These are phyloP conservation scores for Ehretia macrophylla DNA, from an alignment of 257 asterid genomes.

Conservation along the genomic window DNA sequence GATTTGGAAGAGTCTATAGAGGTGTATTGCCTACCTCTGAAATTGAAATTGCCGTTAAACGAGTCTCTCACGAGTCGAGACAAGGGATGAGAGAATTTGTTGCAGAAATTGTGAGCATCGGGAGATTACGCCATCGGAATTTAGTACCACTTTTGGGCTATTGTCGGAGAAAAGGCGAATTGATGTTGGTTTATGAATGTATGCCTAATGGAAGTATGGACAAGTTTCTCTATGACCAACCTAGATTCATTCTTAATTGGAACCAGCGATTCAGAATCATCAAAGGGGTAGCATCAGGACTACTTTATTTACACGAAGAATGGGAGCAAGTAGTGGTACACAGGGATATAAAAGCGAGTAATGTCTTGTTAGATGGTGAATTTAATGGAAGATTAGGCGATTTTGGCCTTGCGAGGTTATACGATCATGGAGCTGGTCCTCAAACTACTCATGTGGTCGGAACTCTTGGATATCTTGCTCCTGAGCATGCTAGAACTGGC, in stretches of 20 bases:
- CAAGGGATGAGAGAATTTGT: conserved; percentile 22
- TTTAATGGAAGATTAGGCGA: conserved; percentile 20
- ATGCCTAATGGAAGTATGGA: conserved; percentile 27
- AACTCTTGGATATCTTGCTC: conserved; percentile 68
- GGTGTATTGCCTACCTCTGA: background rate
- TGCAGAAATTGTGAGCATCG: conserved; percentile 20
- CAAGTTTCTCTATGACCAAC: conserved; percentile 5
- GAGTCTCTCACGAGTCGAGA: conserved; percentile 19
- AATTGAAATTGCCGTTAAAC: conserved; percentile 17
- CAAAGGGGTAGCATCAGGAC: background rate
- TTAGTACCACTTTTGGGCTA: conserved; percentile 23
- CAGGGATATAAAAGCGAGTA: background rate
- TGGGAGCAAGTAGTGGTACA: background rate
- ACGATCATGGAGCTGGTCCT: conserved; percentile 18
- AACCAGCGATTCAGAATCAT: background rate
- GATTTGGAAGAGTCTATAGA: conserved; percentile 21
- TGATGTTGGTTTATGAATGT: conserved; percentile 20
- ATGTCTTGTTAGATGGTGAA: conserved; percentile 20
- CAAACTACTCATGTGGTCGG: conserved; percentile 55
- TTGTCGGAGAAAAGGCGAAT: conserved; percentile 18
- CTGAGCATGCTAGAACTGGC: conserved; percentile 59
- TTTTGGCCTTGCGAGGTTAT: conserved; percentile 21
- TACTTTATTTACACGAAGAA: background rate
- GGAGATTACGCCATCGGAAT: conserved; percentile 19
- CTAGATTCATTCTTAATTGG: conserved; percentile 13